Conservation (phyloP, 768 basidiomycete species). For the Russula foetens region DNA sequence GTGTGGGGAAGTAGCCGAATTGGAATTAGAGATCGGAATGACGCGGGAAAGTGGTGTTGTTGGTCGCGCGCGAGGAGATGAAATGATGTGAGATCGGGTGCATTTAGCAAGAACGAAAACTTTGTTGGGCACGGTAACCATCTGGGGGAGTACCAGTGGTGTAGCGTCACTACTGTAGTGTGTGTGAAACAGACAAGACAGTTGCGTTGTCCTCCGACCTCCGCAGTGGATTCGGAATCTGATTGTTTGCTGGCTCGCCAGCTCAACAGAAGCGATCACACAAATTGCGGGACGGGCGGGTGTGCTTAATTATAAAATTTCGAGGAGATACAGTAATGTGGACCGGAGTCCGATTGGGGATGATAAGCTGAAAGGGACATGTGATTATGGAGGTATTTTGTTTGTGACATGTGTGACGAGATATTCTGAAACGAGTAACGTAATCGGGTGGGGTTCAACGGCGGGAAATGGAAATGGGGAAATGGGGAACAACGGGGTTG, state of each 20-base stretch:
- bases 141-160: too few relatives aligned
- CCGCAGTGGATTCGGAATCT: neutral
- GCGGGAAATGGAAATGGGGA: neutral
- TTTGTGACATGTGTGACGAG: neutral
- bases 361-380: conserved; percentile 1
- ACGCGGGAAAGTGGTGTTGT: neutral
- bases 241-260: neutral
- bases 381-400: neutral
- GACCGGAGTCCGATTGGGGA: conserved; percentile 2
- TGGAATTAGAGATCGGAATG: conserved; percentile 13
- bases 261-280: neutral
- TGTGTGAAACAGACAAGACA: too few relatives aligned
- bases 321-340: neutral
- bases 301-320: neutral
- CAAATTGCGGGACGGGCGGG: neutral
- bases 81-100: neutral
- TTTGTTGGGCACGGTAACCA: neutral
- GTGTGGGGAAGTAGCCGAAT: conserved; percentile 17
- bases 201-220: too few relatives aligned
- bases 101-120: neutral
- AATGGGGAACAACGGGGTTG: neutral
- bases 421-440: neutral
- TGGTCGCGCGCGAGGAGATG: neutral
- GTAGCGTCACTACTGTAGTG: too few relatives aligned
- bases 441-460: neutral